Conservation (phyloP, 1,284 basidiomycete genomes). For the Bondarzewia mesenterica region DNA sequence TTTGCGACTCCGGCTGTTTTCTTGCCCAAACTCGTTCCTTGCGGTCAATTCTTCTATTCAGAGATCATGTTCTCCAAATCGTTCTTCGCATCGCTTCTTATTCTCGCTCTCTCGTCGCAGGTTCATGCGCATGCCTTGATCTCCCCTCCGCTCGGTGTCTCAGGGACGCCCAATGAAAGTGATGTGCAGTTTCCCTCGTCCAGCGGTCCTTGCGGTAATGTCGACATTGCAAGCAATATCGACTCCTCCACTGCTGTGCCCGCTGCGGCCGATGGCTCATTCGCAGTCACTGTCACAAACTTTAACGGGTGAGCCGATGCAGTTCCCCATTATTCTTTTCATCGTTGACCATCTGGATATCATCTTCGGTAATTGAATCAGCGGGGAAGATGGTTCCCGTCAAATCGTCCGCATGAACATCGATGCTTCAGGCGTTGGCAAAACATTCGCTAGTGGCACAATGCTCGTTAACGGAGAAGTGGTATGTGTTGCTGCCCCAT, state of each 20-base stretch:
- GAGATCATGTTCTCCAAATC: constrained; percentile 33
- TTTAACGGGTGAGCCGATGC: constrained; percentile 49
- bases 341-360: too few relatives aligned
- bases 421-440: constrained; percentile 30
- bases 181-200: constrained; percentile 38
- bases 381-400: constrained; percentile 42
- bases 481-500: constrained; percentile 14
- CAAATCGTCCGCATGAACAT: constrained; percentile 26
- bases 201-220: constrained; percentile 34
- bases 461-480: constrained; percentile 29
- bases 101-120: constrained; percentile 25
- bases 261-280: constrained; percentile 33
- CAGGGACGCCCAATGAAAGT: constrained; percentile 28
- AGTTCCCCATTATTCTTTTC: too few relatives aligned
- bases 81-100: constrained; percentile 20
- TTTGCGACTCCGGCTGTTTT: too few relatives aligned
- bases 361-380: too few relatives aligned
- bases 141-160: constrained; percentile 39
- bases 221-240: constrained; percentile 33
- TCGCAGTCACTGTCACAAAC: constrained; percentile 38
- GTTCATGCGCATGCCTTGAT: constrained; percentile 38
- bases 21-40: too few relatives aligned
- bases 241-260: constrained; percentile 32
- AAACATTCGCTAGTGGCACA: constrained; percentile 25
- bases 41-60: too few relatives aligned